A percentile compares a stretch with the other conserved stretches of the same genome.
These are phyloP conservation scores for Fusarium verrucosum DNA, from an alignment of 2,329 filamentous ascomycete genomes.

Conservation along the genomic window DNA sequence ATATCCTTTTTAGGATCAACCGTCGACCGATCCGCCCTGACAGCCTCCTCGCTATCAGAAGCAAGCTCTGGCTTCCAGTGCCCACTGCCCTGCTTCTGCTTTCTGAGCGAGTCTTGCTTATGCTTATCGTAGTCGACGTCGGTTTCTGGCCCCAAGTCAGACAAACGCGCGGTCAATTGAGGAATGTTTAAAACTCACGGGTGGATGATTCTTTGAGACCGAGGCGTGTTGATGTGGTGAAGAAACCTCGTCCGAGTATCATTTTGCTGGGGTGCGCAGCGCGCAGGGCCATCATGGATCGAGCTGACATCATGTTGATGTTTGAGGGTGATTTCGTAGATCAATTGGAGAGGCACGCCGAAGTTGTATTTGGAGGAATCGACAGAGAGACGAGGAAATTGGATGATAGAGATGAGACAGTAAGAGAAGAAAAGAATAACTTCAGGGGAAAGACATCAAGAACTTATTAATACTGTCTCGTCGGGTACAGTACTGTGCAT, in stretches of 20 bases:
- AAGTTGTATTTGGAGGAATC: neutral
- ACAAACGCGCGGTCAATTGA: neutral
- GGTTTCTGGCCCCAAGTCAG: slow-evolving; percentile 45
- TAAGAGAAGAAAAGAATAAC: neutral
- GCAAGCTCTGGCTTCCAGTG: slow-evolving; percentile 83
- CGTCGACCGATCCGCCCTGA: slow-evolving; percentile 70
- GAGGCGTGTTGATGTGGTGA: slow-evolving; percentile 42
- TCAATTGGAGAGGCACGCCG: neutral
- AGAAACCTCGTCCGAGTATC: slow-evolving; percentile 40
- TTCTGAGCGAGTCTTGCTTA: slow-evolving; percentile 69
- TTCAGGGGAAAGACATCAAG: neutral
- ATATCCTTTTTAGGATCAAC: slow-evolving; percentile 52
- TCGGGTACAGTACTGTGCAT: slow-evolving; percentile 9
- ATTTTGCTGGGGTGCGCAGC: slow-evolving; percentile 31
- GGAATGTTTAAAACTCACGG: slow-evolving; percentile 41
- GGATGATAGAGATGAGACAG: neutral
- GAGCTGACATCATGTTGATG: slow-evolving; percentile 39
- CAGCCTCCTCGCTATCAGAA: slow-evolving; percentile 79
- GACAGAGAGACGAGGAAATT: neutral
- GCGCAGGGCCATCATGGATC: slow-evolving; percentile 40
- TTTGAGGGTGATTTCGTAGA: neutral
- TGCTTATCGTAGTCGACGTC: slow-evolving; percentile 62
- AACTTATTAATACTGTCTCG: slow-evolving; percentile 30
- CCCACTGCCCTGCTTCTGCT: slow-evolving; percentile 74
- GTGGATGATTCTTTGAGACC: slow-evolving; percentile 52